Evolutionary conservation across 148 eudicot genomes (phyloP), one percentile per base, ranked within the genome.

Genomic region (Camellia sinensis): DNA sequence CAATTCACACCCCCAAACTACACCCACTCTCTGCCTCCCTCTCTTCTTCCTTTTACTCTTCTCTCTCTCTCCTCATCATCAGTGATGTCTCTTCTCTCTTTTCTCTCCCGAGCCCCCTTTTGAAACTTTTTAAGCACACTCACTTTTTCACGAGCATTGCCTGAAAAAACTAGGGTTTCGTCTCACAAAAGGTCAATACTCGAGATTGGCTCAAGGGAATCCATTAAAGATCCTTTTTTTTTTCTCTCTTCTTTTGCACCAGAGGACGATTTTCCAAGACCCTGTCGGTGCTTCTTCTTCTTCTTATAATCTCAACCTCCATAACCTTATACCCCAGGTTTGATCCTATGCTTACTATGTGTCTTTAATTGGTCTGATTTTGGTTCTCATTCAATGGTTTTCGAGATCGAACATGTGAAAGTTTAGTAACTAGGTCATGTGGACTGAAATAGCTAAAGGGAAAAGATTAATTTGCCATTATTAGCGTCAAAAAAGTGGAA

Each of bases 111-210:
- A 62, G 46, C 9, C 2, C 17, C 82, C 68, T 83, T 88, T 72
- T 63, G 29, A 18, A 60, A 75, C 81, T 82, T 83, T 79, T 69
- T 48, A 21, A 56, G 15, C 70, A 80, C 43, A 37, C 60, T 69
- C 37, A 71, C 81, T 85, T 81, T 84, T 76, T 90, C 91, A 88
- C 93, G 87, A 88, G 89, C 81, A 76, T 80, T 79, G 79, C 78
- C 82, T 89, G 87, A 79, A 85, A 85, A 78, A 86, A 78, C 86
- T 83, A 79, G 87, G 84, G 84, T 77, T 81, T 77, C 75, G 7
- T 62, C 74, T 17, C 44, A 74, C 10, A 81, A 84, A 76, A 84
- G 64, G 60, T 45, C 67, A 70, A 71, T 77, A 75, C 77, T 74
- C 22, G 0, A 78, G 60, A 57, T 56, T 61, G 40, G 29, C 65